phyloP scores from a whole-genome alignment of 495 filamentous ascomycete genomes.

The Penicillium ucsense region DNA sequence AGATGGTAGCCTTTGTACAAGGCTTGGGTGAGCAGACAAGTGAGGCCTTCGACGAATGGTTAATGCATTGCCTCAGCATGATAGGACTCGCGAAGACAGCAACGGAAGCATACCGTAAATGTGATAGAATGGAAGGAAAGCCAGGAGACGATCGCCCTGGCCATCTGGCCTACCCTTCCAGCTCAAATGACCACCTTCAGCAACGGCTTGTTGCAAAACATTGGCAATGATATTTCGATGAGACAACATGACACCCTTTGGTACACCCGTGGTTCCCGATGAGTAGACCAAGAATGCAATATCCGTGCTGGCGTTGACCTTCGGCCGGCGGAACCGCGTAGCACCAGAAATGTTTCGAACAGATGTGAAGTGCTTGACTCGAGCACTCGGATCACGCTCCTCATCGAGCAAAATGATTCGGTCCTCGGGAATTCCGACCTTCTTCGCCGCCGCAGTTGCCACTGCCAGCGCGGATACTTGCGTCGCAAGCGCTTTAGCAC shows the following conservation, averaged over 20 bases:
- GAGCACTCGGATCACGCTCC: constrained; percentile 45
- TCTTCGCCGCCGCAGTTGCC: constrained; percentile 56
- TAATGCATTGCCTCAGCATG: constrained; percentile 35
- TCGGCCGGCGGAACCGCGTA: constrained; percentile 34
- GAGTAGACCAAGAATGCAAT: constrained; percentile 68
- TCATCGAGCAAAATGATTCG: constrained; percentile 75
- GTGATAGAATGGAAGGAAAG: constrained; percentile 89
- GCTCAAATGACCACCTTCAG: constrained; percentile 49
- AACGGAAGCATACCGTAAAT: constrained; percentile 57
- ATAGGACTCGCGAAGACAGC: neutral
- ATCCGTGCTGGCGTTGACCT: constrained; percentile 37
- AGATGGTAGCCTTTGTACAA: constrained; percentile 59
- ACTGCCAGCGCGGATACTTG: constrained; percentile 50
- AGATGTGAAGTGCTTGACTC: constrained; percentile 67
- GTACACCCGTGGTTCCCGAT: constrained; percentile 83
- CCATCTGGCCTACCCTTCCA: constrained; percentile 52
- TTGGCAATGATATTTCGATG: constrained; percentile 79
- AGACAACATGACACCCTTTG: constrained; percentile 87
- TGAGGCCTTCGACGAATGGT: constrained; percentile 57
- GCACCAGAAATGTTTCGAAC: constrained; percentile 51
- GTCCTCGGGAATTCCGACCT: constrained; percentile 52
- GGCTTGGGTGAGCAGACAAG: constrained; percentile 50
- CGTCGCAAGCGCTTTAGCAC: constrained; percentile 69
- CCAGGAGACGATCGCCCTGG: constrained; percentile 61
- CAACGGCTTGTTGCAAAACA: constrained; percentile 42